phyloP scores from a whole-genome alignment of 768 basidiomycete species.

The Leccinum uliginosum region DNA sequence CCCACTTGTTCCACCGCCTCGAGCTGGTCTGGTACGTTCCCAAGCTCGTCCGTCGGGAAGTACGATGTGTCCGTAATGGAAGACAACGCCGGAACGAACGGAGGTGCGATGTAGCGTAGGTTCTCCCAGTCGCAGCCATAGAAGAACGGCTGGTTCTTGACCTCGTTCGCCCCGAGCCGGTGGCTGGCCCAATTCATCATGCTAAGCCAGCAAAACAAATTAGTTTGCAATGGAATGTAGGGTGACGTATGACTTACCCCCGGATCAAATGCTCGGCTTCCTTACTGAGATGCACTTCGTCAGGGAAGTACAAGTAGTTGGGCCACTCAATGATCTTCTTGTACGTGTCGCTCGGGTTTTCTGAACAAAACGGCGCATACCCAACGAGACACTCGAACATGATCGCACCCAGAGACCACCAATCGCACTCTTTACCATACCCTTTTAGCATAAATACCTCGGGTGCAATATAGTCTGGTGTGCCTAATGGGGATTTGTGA shows the following conservation, averaged over 20 bases:
- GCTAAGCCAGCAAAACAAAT: constrained; percentile 32
- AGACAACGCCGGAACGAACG: constrained; percentile 90
- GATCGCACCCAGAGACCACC: constrained; percentile 99
- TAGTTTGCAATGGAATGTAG: constrained; percentile 2
- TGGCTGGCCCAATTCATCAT: constrained; percentile 83
- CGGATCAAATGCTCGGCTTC: constrained; percentile 91
- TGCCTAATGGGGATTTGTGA: constrained; percentile 20
- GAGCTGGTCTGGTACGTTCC: constrained; percentile 58
- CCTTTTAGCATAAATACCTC: constrained; percentile 97
- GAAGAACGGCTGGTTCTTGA: constrained; percentile 93
- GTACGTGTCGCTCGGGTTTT: constrained; percentile 96
- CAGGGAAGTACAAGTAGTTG: constrained; percentile 86
- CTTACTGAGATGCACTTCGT: constrained; percentile 88
- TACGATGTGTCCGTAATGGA: constrained; percentile 93
- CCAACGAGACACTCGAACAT: constrained; percentile 99
- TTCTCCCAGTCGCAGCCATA: constrained; percentile 92
- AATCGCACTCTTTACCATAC: constrained; percentile 98
- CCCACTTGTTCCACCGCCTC: constrained; percentile 58
- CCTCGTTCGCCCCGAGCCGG: constrained; percentile 75
- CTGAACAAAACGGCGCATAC: constrained; percentile 96
- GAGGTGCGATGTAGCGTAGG: constrained; percentile 90
- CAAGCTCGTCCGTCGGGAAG: constrained; percentile 93
- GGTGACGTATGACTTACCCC: constrained; percentile 44
- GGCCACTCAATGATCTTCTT: constrained; percentile 98
- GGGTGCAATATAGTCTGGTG: constrained; percentile 75